These are phyloP conservation scores for Pseudocercospora pini-densiflorae DNA, from an alignment of 2,329 filamentous ascomycete genomes.

Conservation along the genomic window DNA sequence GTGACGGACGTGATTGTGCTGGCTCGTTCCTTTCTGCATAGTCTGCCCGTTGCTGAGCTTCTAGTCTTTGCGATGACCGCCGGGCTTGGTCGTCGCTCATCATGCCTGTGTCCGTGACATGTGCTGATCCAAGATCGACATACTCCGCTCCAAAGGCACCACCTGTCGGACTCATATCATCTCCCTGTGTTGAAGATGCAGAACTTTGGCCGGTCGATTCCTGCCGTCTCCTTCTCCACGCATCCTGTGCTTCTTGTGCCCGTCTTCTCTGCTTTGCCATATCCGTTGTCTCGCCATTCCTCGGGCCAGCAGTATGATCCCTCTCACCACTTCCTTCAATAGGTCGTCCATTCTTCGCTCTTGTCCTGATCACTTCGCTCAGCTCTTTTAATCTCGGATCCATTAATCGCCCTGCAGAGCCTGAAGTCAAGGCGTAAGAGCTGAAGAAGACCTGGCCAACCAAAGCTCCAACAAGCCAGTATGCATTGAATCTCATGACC, in stretches of 20 bases:
- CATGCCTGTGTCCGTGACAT: constrained; percentile 31
- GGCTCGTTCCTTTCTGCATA: constrained; percentile 9
- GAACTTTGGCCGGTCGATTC: constrained; percentile 3
- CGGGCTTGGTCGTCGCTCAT: constrained; percentile 38
- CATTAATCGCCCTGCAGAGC: constrained; percentile 40
- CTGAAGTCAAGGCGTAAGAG: constrained; percentile 40
- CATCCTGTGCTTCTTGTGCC: constrained; percentile 28
- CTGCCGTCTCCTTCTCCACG: constrained; percentile 23
- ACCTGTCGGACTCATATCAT: constrained; percentile 49
- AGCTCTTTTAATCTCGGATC: constrained; percentile 50
- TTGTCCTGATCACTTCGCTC: constrained; percentile 39
- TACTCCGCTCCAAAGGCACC: constrained; percentile 40
- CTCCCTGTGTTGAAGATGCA: constrained; percentile 14
- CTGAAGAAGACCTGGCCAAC: constrained; percentile 40
- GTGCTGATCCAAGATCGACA: constrained; percentile 31
- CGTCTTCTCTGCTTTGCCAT: constrained; percentile 37
- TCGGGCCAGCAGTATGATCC: constrained; percentile 29
- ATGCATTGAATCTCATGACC: constrained; percentile 35
- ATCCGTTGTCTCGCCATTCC: constrained; percentile 35
- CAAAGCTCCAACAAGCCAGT: constrained; percentile 38
- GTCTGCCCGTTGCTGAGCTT: constrained; percentile 17
- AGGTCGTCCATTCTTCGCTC: constrained; percentile 25
- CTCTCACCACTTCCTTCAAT: constrained; percentile 19
- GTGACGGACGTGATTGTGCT: neutral
- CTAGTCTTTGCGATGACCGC: constrained; percentile 16